phyloP scores from a whole-genome alignment of 345 rosid species.

The Aquilaria malaccensis region DNA sequence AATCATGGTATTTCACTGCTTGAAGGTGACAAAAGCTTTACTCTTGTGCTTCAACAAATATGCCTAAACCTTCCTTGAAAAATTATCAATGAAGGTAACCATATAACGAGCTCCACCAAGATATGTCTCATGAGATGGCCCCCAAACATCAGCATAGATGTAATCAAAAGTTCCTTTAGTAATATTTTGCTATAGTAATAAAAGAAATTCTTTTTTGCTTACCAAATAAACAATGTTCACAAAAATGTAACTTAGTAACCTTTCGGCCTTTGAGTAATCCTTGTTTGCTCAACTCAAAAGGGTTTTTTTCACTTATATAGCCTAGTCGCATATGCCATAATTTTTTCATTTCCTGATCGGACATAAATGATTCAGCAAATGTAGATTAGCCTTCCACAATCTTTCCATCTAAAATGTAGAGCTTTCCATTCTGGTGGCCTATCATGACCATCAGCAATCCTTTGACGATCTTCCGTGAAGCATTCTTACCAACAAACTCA shows the following conservation, averaged over 20 bases:
- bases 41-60: not conserved
- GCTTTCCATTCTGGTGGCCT: too few species aligned
- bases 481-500: too few species aligned
- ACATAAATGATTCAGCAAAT: not conserved
- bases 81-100: too few species aligned
- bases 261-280: not conserved
- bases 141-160: not conserved
- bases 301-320: not conserved
- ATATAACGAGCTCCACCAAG: too few species aligned
- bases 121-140: too few species aligned
- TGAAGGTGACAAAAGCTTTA: not conserved
- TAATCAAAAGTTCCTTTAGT: not conserved
- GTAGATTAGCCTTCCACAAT: not conserved
- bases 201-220: too few species aligned
- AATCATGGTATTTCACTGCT: not conserved
- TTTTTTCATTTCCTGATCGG: not conserved
- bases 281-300: not conserved
- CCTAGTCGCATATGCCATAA: not conserved
- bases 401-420: too few species aligned
- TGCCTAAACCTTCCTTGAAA: not conserved
- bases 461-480: too few species aligned
- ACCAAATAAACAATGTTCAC: too few species aligned
- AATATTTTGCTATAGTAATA: not conserved
- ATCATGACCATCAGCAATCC: too few species aligned
- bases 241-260: not conserved